Evolutionary conservation across 108 stramenopile genomes (phyloP).

Genomic region (Bacterosira constricta): DNA sequence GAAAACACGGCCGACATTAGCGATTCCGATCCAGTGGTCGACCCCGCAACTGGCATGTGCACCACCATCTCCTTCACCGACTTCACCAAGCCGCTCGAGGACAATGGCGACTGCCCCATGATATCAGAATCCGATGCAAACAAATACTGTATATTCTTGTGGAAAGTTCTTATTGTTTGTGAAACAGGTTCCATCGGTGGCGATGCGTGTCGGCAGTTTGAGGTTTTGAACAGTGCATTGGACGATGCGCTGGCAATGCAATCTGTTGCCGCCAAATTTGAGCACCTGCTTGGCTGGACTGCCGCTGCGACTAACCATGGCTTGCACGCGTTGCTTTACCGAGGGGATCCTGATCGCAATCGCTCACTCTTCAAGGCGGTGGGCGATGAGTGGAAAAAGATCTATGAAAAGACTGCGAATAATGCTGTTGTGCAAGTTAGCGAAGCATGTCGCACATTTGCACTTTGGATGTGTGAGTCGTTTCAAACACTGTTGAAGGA

Average conservation of each 20-base stretch:
- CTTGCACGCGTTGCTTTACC: not conserved
- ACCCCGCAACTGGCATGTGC: not conserved
- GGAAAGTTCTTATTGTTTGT: not conserved
- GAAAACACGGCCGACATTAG: not conserved
- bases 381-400: not conserved
- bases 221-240: not conserved
- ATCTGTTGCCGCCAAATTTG: not conserved
- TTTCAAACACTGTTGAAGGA: not conserved
- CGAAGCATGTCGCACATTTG: not conserved
- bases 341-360: not conserved
- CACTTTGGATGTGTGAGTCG: not conserved
- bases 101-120: not conserved
- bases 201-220: not conserved
- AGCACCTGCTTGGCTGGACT: not conserved
- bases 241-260: not conserved
- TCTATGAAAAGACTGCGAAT: not conserved
- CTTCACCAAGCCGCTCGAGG: not conserved
- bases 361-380: not conserved
- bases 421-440: not conserved
- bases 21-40: not conserved
- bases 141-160: not conserved
- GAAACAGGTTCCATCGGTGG: not conserved
- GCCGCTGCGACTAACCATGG: not conserved
- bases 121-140: not conserved
- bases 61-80: not conserved